phyloP scores from a whole-genome alignment of 2,329 filamentous ascomycete genomes.

The Hymenoscyphus fructigenus region DNA sequence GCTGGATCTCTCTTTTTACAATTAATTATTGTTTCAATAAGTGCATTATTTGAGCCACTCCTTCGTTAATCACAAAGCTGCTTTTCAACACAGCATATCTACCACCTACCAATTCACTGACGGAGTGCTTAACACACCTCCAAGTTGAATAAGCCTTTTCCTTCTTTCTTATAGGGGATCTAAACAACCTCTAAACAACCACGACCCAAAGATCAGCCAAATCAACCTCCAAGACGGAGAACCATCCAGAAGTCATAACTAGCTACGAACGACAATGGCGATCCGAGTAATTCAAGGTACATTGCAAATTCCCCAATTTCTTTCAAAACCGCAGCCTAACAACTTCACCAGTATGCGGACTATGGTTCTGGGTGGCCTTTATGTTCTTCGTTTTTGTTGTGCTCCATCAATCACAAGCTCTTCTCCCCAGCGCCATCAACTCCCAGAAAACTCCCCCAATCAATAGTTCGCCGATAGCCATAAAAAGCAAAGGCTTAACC shows the following conservation, averaged over 20 bases:
- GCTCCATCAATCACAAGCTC: conserved; percentile 22
- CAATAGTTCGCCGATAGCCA: conserved; percentile 4
- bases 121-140: not conserved
- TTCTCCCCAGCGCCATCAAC: not conserved
- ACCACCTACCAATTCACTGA: not conserved
- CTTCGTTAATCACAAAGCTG: not conserved
- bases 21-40: not conserved
- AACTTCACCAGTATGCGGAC: conserved; percentile 23
- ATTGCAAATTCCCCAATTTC: not conserved
- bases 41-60: not conserved
- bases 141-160: not conserved
- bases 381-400: conserved; percentile 29
- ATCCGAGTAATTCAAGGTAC: conserved; percentile 28
- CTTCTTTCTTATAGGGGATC: not conserved
- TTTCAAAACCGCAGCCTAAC: not conserved
- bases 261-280: conserved; percentile 16
- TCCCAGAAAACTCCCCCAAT: not conserved
- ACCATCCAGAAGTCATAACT: not conserved
- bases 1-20: not conserved
- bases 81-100: not conserved
- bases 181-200: not conserved
- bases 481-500: conserved; percentile 17
- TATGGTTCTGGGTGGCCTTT: conserved; percentile 33
- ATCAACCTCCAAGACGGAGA: not conserved
- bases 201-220: not conserved